These are phyloP conservation scores for Parastagonospora nodorum DNA, from an alignment of 2,329 filamentous ascomycete species.

Conservation along the genomic window DNA sequence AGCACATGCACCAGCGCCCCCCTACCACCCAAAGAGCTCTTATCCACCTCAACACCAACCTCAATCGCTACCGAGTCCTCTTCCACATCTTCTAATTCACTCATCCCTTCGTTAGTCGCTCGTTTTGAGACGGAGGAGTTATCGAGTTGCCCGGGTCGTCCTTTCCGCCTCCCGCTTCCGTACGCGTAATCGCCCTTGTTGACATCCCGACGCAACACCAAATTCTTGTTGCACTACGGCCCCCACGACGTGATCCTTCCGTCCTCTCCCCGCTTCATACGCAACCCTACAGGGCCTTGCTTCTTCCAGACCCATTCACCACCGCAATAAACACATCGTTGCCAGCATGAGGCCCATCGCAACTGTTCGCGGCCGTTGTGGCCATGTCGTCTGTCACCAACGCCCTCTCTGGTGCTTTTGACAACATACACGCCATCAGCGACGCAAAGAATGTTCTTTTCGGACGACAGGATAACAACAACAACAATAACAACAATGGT, in stretches of 20 bases:
- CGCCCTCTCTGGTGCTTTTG: slow-evolving; percentile 41
- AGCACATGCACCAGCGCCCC: neutral
- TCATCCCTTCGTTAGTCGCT: slow-evolving; percentile 42
- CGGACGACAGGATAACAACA: slow-evolving; percentile 36
- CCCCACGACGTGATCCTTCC: slow-evolving; percentile 20
- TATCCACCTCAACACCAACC: slow-evolving; percentile 18
- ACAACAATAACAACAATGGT: slow-evolving; percentile 11
- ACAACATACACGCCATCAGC: slow-evolving; percentile 33
- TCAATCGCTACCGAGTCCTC: slow-evolving; percentile 6
- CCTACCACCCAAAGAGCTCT: neutral
- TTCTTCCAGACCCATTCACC: slow-evolving; percentile 4
- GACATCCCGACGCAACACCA: slow-evolving; percentile 26
- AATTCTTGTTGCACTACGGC: slow-evolving; percentile 26
- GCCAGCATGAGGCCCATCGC: slow-evolving; percentile 44
- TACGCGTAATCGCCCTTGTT: slow-evolving; percentile 28
- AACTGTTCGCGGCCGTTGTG: slow-evolving; percentile 45
- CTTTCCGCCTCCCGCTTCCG: slow-evolving; percentile 2
- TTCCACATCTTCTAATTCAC: slow-evolving; percentile 11
- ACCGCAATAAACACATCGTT: slow-evolving; percentile 1
- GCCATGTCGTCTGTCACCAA: slow-evolving; percentile 44
- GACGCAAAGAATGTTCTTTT: slow-evolving; percentile 36
- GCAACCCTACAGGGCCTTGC: neutral
- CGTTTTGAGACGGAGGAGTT: slow-evolving; percentile 36
- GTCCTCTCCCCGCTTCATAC: slow-evolving; percentile 18
- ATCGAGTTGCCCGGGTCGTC: slow-evolving; percentile 17